These are phyloP conservation scores for Chaetomiaceae sp. DNA, from an alignment of 2,329 filamentous ascomycete genomes.

Conservation along the genomic window DNA sequence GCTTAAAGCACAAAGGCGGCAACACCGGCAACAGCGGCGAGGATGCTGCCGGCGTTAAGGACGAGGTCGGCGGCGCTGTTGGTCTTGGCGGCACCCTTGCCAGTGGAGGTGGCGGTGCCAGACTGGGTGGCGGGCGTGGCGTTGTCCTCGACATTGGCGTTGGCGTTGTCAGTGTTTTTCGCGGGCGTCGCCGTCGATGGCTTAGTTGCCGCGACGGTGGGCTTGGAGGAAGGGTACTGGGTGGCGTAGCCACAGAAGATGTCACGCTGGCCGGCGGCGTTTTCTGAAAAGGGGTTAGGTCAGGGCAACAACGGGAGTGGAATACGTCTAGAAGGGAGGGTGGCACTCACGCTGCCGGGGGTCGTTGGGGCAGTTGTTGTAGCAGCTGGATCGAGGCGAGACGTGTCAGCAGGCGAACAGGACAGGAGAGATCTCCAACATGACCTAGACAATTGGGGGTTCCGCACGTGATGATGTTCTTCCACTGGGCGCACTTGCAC, in stretches of 20 bases:
- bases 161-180: not conserved
- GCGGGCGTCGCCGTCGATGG: constrained; percentile 8
- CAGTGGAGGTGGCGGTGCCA: constrained; percentile 15
- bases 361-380: constrained; percentile 54
- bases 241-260: constrained; percentile 44
- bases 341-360: constrained; percentile 26
- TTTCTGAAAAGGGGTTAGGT: constrained; percentile 7
- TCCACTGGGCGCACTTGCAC: constrained; percentile 43
- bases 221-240: constrained; percentile 35
- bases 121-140: constrained; percentile 20
- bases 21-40: constrained; percentile 32
- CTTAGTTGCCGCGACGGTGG: constrained; percentile 23
- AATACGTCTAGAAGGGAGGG: no score
- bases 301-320: not conserved
- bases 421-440: not conserved
- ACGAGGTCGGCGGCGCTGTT: constrained; percentile 27
- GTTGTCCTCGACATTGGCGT: constrained; percentile 18
- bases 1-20: constrained; percentile 29
- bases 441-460: not conserved
- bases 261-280: constrained; percentile 36
- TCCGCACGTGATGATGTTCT: constrained; percentile 42
- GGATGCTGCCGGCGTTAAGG: constrained; percentile 29
- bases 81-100: constrained; percentile 12
- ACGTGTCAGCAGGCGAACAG: not conserved
- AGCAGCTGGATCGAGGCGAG: constrained; percentile 38